phyloP scores from a whole-genome alignment of 306 rosid species.

The Ammopiptanthus mongolicus region DNA sequence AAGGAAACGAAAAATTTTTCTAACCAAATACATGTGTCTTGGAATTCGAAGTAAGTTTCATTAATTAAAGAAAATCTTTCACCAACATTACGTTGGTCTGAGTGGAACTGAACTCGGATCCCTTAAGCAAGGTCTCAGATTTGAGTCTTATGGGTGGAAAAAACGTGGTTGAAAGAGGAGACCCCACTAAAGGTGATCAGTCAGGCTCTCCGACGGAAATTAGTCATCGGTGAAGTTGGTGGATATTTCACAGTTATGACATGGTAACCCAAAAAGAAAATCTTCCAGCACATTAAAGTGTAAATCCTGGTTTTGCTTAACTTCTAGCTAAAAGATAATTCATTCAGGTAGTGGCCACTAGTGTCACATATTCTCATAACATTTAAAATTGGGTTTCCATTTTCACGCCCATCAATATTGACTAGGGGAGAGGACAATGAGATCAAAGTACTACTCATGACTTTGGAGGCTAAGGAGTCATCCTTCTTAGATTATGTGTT shows the following conservation, averaged over 20 bases:
- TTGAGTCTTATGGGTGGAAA: no score
- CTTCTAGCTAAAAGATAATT: not conserved
- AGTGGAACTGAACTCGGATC: no score
- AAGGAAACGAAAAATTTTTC: not conserved
- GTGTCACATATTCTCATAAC: constrained; percentile 36
- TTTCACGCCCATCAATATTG: constrained; percentile 56
- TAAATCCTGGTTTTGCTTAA: not conserved
- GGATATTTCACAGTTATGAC: no score
- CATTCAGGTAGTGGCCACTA: constrained; percentile 51
- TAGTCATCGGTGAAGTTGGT: no score
- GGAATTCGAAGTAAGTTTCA: not conserved
- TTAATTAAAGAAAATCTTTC: not conserved
- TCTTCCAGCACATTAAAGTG: not conserved
- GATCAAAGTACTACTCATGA: constrained; percentile 51
- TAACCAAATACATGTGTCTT: not conserved
- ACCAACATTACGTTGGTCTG: no score
- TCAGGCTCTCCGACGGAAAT: no score
- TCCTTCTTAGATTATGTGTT: constrained; percentile 54
- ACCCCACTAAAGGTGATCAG: no score
- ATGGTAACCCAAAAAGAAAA: no score
- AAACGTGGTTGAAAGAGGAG: no score
- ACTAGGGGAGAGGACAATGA: constrained; percentile 27
- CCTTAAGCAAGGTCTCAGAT: no score
- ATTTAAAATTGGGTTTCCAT: constrained; percentile 38
- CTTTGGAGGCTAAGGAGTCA: constrained; percentile 47